Evolutionary conservation across 345 rosid genomes (phyloP), one percentile per base, ranked within the genome.

Genomic region (Cardamine resedifolia): DNA sequence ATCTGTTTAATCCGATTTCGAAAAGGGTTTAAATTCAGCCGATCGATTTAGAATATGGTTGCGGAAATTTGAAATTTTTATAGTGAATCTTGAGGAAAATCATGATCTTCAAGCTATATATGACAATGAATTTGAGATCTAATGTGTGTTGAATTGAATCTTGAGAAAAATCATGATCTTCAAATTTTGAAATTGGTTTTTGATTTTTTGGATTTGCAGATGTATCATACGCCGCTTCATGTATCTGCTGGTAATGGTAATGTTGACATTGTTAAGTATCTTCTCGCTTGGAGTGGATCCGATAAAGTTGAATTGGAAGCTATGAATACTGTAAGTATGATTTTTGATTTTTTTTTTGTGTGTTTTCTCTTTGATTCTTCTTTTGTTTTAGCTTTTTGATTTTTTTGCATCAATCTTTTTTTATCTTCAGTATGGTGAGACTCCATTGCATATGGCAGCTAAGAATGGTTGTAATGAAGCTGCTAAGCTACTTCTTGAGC

Each of bases 381-480:
- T 10, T 18, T 28, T 6, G 49, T 7, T 7, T 7, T 44, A 64
- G 44, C 12, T 58, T 39, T 61, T 75, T 38, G 10, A 11, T 38
- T 31, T 49, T 38, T 31, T 49, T 71, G 41, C 50, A 58, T 34
- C 66, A 33, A 57, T 75, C 33, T 4, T n/a, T n/a, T n/a, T n/a
- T n/a, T 62, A 15, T 49, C 20, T 70, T 81, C 79, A 96, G 99
- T 92, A 90, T 75, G 99, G 99, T 66, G 99, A 96, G 79, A 96
- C 98, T 77, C 98, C 99, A 7, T 83, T 96, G 85, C 99, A 96
- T 78, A 96, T 96, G 98, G 98, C 97, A 24, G 96, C 97, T 26
- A 96, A 96, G 89, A 96, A 90, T 58, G 99, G 99, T 24, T 83
- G 96, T 78, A 84, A 76, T 28, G 95, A 96, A 70, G 96, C 96